Conservation (phyloP, 1,139 yeast species). For the Taphrina pruni region DNA sequence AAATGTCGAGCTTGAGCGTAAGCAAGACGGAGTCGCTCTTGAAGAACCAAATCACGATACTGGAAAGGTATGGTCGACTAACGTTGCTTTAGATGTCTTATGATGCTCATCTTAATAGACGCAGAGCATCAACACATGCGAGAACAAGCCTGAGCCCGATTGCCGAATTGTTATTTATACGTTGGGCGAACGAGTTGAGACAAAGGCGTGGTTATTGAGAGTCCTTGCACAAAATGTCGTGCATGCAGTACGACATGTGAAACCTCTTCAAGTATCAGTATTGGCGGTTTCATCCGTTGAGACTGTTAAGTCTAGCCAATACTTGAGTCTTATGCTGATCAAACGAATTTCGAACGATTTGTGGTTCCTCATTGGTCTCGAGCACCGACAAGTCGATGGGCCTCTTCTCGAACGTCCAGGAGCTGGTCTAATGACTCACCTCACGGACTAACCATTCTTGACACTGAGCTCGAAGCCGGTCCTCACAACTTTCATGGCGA, state of each 20-base stretch:
- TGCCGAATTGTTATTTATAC: conserved; percentile 6
- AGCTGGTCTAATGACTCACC: too few relatives aligned
- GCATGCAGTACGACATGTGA: background rate
- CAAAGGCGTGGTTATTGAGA: background rate
- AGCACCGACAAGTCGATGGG: too few relatives aligned
- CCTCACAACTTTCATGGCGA: background rate
- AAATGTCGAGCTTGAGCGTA: background rate
- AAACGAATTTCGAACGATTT: background rate
- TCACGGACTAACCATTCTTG: background rate
- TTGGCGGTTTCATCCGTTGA: conserved; percentile 1
- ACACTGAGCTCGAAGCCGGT: background rate
- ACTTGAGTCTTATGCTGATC: background rate
- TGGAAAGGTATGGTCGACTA: background rate
- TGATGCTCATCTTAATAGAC: background rate
- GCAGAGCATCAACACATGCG: background rate
- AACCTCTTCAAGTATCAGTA: background rate
- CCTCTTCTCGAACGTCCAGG: too few relatives aligned
- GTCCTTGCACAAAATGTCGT: background rate
- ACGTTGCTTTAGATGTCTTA: background rate
- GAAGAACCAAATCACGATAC: background rate
- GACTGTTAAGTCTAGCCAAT: background rate
- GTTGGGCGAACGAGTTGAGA: conserved; percentile 17
- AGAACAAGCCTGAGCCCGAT: conserved; percentile 10
- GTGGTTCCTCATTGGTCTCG: background rate
- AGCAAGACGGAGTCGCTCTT: conserved; percentile 1